These are phyloP conservation scores for Furcasterigmium sp. DNA, from an alignment of 2,329 filamentous ascomycete species.

Conservation along the genomic window DNA sequence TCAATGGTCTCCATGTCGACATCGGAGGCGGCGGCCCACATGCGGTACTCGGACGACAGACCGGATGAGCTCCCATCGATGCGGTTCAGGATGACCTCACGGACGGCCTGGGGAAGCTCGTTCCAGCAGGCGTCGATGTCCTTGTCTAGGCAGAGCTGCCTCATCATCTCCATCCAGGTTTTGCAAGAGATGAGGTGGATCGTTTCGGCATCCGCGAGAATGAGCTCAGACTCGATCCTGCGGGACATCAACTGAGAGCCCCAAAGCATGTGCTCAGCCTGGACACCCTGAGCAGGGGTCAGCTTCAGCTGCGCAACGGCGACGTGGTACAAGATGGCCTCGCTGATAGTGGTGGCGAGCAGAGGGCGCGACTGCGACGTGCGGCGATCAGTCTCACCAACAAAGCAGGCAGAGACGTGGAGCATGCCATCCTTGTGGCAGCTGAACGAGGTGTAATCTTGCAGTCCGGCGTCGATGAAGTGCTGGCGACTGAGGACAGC, in stretches of 20 bases:
- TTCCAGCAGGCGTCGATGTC: conserved; percentile 26
- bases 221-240: conserved; percentile 26
- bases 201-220: conserved; percentile 17
- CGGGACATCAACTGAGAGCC: conserved; percentile 19
- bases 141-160: conserved; percentile 24
- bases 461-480: conserved; percentile 19
- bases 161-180: conserved; percentile 24
- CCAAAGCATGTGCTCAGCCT: conserved; percentile 25
- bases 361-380: conserved; percentile 19
- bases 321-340: conserved; percentile 28
- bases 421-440: conserved; percentile 13
- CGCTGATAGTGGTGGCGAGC: conserved; percentile 16
- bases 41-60: conserved; percentile 15
- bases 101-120: conserved; percentile 19
- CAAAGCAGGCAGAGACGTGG: conserved; percentile 18
- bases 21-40: conserved; percentile 16
- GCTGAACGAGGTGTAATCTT: conserved; percentile 19
- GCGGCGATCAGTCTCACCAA: conserved; percentile 18
- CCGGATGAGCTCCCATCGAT: conserved; percentile 18
- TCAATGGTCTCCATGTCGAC: conserved; percentile 19
- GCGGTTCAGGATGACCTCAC: conserved; percentile 22
- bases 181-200: conserved; percentile 19
- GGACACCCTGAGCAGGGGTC: conserved; percentile 20
- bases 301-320: conserved; percentile 20
- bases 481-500: conserved; percentile 16